Evolutionary conservation across 1,284 basidiomycete species (phyloP).

Genomic region (Rhodotorula sp.): DNA sequence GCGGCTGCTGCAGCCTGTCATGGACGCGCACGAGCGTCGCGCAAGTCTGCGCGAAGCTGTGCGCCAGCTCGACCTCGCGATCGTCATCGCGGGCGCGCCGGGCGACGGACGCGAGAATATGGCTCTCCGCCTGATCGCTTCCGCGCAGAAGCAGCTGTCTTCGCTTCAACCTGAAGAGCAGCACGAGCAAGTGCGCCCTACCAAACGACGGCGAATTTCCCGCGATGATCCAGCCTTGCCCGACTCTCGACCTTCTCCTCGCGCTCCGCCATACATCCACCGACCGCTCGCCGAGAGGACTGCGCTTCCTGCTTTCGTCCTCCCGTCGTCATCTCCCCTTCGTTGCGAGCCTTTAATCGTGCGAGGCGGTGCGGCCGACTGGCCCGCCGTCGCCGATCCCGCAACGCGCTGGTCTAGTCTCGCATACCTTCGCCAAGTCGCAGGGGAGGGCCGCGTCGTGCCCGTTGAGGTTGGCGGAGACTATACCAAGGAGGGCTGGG

Average conservation of each 20-base stretch:
- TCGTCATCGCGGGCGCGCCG: slow-evolving; percentile 79
- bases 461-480: slow-evolving; percentile 87
- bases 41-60: slow-evolving; percentile 50
- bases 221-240: neutral
- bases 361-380: slow-evolving; percentile 56
- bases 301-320: slow-evolving; percentile 18
- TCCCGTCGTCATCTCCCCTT: neutral
- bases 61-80: slow-evolving; percentile 68
- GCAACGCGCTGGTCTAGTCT: slow-evolving; percentile 64
- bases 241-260: neutral
- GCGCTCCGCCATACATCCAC: slow-evolving; percentile 6
- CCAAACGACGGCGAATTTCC: neutral
- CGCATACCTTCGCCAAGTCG: slow-evolving; percentile 65
- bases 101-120: slow-evolving; percentile 64
- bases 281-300: neutral
- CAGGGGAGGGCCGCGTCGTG: slow-evolving; percentile 77
- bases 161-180: neutral
- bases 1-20: slow-evolving; percentile 20
- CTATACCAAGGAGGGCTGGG: slow-evolving; percentile 80
- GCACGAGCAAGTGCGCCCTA: neutral
- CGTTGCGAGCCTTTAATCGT: slow-evolving; percentile 68
- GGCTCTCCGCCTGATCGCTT: slow-evolving; percentile 63
- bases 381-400: slow-evolving; percentile 65
- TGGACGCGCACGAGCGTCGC: slow-evolving; percentile 1
- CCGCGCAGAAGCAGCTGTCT: slow-evolving; percentile 51